Percentiles rank a stretch among this genome's conserved stretches.
phyloP scores from a whole-genome alignment of 257 asterid species.

The Ligustrum vulgare region DNA sequence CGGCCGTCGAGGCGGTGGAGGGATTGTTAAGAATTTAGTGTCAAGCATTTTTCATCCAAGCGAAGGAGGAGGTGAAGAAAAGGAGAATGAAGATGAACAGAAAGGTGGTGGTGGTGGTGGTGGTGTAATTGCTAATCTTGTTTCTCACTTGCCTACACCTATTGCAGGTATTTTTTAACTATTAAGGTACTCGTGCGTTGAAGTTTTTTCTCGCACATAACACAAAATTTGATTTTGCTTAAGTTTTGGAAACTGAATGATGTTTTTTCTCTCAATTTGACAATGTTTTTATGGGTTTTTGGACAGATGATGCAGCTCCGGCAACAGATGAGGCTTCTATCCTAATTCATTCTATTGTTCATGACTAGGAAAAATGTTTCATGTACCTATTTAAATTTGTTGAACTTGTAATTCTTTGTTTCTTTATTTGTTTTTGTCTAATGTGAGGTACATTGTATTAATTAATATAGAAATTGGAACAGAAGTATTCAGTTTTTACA shows the following conservation, averaged over 20 bases:
- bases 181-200: not conserved
- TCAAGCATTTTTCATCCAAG: slow-evolving; percentile 39
- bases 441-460: too few species aligned
- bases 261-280: not conserved
- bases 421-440: too few species aligned
- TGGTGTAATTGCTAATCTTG: slow-evolving; percentile 37
- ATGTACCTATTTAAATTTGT: too few species aligned
- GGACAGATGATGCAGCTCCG: slow-evolving; percentile 53
- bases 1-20: slow-evolving; percentile 24
- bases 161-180: slow-evolving; percentile 36
- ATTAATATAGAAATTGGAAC: too few species aligned
- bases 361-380: slow-evolving; percentile 40
- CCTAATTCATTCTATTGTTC: slow-evolving; percentile 69
- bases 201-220: too few species aligned
- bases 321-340: slow-evolving; percentile 73
- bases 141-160: slow-evolving; percentile 51
- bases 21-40: slow-evolving; percentile 40
- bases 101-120: slow-evolving; percentile 15
- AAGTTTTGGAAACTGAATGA: not conserved
- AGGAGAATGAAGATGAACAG: not conserved
- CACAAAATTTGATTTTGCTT: not conserved
- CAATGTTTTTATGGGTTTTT: not conserved
- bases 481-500: too few species aligned
- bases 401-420: too few species aligned
- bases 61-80: slow-evolving; percentile 7